Conservation (phyloP, 768 basidiomycete species). For the Xerocomellus chrysenteron region DNA sequence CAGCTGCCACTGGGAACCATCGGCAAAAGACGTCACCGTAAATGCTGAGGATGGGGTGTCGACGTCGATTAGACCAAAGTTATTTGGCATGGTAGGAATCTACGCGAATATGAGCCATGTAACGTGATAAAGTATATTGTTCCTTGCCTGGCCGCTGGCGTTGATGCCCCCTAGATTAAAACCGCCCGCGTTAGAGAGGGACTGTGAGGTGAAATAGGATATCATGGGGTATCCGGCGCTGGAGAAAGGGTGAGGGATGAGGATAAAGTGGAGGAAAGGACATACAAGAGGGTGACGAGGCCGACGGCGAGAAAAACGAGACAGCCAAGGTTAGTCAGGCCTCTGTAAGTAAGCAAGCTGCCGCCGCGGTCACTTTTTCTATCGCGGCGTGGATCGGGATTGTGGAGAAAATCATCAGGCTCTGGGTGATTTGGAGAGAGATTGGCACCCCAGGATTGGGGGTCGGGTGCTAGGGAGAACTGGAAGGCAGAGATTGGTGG, state of each 20-base stretch:
- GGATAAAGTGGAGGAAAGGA: neutral
- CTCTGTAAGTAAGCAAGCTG: constrained; percentile 65
- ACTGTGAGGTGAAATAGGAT: constrained; percentile 49
- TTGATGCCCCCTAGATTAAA: constrained; percentile 81
- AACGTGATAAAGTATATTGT: neutral
- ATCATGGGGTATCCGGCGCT: constrained; percentile 67
- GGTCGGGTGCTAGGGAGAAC: constrained; percentile 77
- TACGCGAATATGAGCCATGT: constrained; percentile 18
- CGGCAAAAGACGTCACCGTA: constrained; percentile 49
- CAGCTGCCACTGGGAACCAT: constrained; percentile 57
- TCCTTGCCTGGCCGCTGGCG: constrained; percentile 62
- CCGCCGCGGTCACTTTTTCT: constrained; percentile 52
- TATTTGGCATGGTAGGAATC: constrained; percentile 61
- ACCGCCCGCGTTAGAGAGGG: constrained; percentile 51
- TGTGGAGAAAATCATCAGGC: constrained; percentile 71
- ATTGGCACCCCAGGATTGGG: constrained; percentile 68
- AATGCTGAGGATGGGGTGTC: constrained; percentile 68
- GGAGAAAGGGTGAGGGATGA: constrained; percentile 1
- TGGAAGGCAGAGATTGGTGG: constrained; percentile 25
- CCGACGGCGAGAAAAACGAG: constrained; percentile 54
- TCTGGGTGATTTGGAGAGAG: constrained; percentile 56
- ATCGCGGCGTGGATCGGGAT: constrained; percentile 66
- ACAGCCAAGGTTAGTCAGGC: constrained; percentile 71
- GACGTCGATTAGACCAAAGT: constrained; percentile 70
- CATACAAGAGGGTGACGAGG: constrained; percentile 61